phyloP scores from a whole-genome alignment of 768 basidiomycete genomes.

The Leccinellum rugosiceps region DNA sequence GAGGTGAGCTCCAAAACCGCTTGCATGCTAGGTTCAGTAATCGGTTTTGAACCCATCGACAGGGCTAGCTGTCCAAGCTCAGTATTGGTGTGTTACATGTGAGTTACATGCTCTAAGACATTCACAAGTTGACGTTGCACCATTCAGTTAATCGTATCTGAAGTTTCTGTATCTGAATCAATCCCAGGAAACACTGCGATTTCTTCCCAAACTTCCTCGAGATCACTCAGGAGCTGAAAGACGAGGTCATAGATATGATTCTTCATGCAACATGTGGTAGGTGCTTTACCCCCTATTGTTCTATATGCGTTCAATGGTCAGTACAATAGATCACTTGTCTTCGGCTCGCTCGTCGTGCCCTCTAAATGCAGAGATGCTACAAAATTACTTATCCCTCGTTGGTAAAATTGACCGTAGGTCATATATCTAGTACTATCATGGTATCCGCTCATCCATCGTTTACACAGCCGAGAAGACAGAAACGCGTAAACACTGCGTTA shows the following conservation, averaged over 20 bases:
- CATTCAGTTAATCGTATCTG: neutral
- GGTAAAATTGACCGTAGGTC: conserved; percentile 23
- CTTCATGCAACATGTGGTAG: conserved; percentile 26
- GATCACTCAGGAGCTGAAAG: conserved; percentile 22
- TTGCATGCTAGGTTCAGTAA: no score
- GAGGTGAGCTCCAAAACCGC: conserved; percentile 15
- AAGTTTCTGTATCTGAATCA: neutral
- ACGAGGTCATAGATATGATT: conserved; percentile 24
- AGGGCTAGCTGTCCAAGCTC: conserved; percentile 34
- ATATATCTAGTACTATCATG: neutral
- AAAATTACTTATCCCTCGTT: conserved; percentile 22
- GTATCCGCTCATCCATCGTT: neutral
- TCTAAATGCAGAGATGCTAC: conserved; percentile 13
- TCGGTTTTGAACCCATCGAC: neutral
- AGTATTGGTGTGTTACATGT: conserved; percentile 34
- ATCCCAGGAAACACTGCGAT: conserved; percentile 29
- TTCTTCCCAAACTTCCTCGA: conserved; percentile 25
- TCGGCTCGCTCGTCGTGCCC: conserved; percentile 24
- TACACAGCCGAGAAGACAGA: conserved; percentile 9
- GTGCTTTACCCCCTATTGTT: neutral
- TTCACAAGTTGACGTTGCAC: conserved; percentile 5
- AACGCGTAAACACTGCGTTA: conserved; percentile 12
- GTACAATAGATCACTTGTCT: conserved; percentile 24
- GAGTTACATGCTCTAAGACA: neutral
- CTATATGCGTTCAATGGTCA: neutral